Percentiles rank a stretch among this genome's conserved stretches.
phyloP scores from a whole-genome alignment of 768 basidiomycete species.

The Hydnomerulius pinastri region DNA sequence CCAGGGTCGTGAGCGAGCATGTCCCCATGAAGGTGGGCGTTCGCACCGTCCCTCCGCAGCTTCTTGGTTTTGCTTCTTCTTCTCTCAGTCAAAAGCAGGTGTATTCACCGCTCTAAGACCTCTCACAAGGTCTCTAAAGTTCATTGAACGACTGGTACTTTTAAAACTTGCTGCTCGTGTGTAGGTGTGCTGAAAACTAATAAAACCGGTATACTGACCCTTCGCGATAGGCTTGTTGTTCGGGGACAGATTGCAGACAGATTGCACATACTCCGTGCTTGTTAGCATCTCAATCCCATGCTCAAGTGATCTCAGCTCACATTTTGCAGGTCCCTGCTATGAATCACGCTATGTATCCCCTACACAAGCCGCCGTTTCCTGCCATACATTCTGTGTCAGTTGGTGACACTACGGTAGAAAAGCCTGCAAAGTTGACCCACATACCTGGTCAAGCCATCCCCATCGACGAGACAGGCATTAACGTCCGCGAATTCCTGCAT shows the following conservation, averaged over 20 bases:
- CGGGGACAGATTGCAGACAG: background rate
- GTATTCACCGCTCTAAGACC: background rate
- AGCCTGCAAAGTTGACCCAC: background rate
- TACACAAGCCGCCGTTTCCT: constrained; percentile 1
- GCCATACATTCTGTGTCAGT: background rate
- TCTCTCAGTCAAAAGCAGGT: background rate
- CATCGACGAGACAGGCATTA: background rate
- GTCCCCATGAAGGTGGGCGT: too few relatives aligned
- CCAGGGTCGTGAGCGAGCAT: too few relatives aligned
- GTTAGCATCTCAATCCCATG: too few relatives aligned
- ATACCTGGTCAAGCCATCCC: constrained; percentile 4
- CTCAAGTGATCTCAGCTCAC: background rate
- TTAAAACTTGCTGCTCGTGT: background rate
- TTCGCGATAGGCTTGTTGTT: background rate
- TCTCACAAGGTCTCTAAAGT: background rate
- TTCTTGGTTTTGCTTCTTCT: background rate
- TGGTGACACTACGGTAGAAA: background rate
- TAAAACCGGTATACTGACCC: background rate
- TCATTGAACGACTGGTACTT: background rate
- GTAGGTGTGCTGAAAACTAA: background rate
- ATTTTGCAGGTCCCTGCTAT: background rate
- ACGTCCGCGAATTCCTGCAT: constrained; percentile 3
- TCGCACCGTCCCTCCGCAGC: background rate
- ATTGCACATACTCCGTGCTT: background rate
- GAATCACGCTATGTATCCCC: background rate